Base-by-base conservation (phyloP, 441 rosid species). In the Breynia disticha region DNA sequence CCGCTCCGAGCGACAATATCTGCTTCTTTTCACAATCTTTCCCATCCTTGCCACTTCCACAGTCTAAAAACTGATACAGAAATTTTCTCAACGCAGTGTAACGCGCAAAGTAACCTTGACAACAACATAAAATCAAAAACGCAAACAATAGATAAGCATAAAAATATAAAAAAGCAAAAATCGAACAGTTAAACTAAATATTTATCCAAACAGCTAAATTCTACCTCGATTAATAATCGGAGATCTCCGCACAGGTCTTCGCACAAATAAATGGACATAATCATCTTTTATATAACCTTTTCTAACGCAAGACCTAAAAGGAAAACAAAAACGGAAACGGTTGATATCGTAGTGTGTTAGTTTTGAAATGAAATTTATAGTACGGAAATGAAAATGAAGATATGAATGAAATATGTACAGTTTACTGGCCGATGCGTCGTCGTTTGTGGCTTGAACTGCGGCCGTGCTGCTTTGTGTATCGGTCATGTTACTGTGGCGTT, bases 381-480 rank as follows among this genome's bases (percentile, higher is more conserved):
- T 10, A 1, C 19, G 51, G 20, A 9, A 20, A 12, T 21, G 21
- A 17, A n/a, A n/a, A 48, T 16, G 2, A 16, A 16, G 48, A 32
- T 16, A 38, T 20, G 15, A 41, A 16, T 6, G 1, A 45, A 48
- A 1, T 4, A 60, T 83, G 51, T 64, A 88, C 97, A 84, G 67
- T 74, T 88, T 88, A 60, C 97, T 86, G 65, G 98, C 97, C 16
- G 98, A 84, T 47, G 97, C 97, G 63, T 88, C 95, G 68, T 86
- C 98, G 77, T 88, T 91, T 2, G 98, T 91, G 44, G 96, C 97
- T 70, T 88, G 98, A 63, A 91, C 91, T 9, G 95, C 97, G 18
- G 79, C 86, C 67, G 69, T 77, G 67, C 77, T 84, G 81, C 94
- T 84, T 19, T 59, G 79, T 28, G 83, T 71, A 71, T 76, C 85